A percentile compares a stretch with the other conserved stretches of the same genome.
These are phyloP conservation scores for Zangia roseola DNA, from an alignment of 768 basidiomycete genomes.

Conservation along the genomic window DNA sequence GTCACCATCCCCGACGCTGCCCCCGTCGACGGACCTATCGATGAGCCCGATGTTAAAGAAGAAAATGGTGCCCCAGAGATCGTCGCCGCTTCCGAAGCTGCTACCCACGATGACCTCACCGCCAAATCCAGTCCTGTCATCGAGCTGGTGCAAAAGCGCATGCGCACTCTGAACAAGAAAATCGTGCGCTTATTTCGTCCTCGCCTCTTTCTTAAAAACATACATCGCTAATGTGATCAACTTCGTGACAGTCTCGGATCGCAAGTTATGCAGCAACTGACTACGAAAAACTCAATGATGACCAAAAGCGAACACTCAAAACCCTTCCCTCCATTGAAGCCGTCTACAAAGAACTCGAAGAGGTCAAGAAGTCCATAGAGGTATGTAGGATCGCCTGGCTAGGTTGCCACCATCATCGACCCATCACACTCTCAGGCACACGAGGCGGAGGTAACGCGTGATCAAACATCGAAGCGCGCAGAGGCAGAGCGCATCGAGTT, in stretches of 20 bases:
- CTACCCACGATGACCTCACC: constrained; percentile 42
- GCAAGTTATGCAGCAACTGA: constrained; percentile 66
- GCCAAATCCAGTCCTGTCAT: constrained; percentile 67
- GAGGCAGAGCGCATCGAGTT: constrained; percentile 59
- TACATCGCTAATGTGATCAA: constrained; percentile 9
- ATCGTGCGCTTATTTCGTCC: constrained; percentile 52
- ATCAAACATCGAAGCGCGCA: constrained; percentile 51
- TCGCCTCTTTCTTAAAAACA: constrained; percentile 2
- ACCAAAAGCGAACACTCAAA: constrained; percentile 75
- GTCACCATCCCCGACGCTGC: constrained; percentile 44
- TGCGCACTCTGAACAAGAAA: constrained; percentile 79
- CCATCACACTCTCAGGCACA: constrained; percentile 42
- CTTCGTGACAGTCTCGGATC: constrained; percentile 59
- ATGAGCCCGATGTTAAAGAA: constrained; percentile 46
- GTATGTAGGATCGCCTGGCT: constrained; percentile 49
- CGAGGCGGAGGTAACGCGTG: constrained; percentile 61
- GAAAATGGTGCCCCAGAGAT: constrained; percentile 46
- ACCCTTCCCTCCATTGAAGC: constrained; percentile 77
- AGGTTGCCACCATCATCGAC: neutral
- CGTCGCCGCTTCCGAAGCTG: constrained; percentile 40
- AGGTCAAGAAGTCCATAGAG: constrained; percentile 83
- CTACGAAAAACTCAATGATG: constrained; percentile 77
- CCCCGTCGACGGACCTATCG: constrained; percentile 51
- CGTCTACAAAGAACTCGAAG: constrained; percentile 76
- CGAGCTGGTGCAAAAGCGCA: constrained; percentile 76